Conservation (phyloP, 1,284 basidiomycete species). For the Puccinia novopanici region DNA sequence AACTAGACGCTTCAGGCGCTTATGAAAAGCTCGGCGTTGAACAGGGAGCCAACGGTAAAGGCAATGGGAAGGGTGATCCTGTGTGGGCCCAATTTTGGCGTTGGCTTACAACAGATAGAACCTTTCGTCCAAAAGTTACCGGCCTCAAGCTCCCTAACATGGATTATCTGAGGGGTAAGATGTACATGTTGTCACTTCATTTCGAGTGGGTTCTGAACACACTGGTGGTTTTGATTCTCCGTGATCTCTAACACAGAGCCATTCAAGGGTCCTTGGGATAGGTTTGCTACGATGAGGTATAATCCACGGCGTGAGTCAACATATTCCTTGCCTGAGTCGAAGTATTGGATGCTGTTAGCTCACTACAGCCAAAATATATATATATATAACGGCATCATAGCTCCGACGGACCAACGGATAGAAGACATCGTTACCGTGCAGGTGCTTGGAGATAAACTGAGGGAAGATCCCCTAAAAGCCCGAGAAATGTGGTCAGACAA, state of each 20-base stretch:
- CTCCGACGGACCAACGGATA: not conserved
- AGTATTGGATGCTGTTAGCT: not conserved
- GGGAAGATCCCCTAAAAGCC: not conserved
- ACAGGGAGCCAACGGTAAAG: not conserved
- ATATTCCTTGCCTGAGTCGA: not conserved
- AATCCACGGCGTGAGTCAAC: not conserved
- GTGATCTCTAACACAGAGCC: not conserved
- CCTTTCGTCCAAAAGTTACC: not conserved
- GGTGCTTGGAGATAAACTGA: not conserved
- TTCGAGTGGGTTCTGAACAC: not conserved
- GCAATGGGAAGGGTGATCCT: not conserved
- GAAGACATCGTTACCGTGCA: not conserved
- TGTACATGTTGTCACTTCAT: not conserved
- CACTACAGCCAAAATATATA: not conserved
- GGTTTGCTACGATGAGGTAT: not conserved
- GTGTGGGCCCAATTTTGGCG: not conserved
- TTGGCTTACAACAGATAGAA: not conserved
- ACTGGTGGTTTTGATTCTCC: not conserved
- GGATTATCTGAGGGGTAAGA: not conserved
- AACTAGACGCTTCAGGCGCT: not conserved
- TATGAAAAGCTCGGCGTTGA: not conserved
- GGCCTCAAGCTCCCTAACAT: not conserved
- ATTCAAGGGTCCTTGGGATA: not conserved
- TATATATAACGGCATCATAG: not conserved
- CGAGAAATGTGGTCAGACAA: not conserved